Conservation (phyloP, 192 early-diverging fungal species). For the Gryganskiella cystojenkinii region DNA sequence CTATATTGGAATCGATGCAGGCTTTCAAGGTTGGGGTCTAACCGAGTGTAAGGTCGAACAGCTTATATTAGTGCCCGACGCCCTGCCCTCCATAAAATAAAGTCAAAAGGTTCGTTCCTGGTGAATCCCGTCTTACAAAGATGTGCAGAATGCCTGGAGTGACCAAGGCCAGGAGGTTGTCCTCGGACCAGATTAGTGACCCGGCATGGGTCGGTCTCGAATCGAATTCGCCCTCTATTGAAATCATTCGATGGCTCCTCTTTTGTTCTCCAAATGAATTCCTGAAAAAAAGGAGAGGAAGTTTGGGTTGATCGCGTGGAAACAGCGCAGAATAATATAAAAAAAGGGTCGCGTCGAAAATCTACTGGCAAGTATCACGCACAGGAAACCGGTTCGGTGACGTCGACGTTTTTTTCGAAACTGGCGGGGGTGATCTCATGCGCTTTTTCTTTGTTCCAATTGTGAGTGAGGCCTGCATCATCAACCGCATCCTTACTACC, state of each 20-base stretch:
- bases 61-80: no score
- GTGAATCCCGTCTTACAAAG: conserved; percentile 14
- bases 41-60: no score
- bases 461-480: no score
- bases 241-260: background rate
- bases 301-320: background rate
- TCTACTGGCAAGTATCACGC: no score
- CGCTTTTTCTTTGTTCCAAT: no score
- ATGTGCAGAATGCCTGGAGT: conserved; percentile 34
- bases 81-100: no score
- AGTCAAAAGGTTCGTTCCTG: background rate
- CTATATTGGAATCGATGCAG: background rate
- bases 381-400: no score
- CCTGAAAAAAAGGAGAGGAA: background rate
- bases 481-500: no score
- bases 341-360: no score
- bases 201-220: conserved; percentile 31
- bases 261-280: background rate
- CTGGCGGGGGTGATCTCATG: no score
- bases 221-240: conserved; percentile 40
- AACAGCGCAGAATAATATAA: background rate
- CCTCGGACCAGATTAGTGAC: conserved; percentile 50
- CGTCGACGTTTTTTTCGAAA: no score
- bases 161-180: conserved; percentile 39
- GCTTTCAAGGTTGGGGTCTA: background rate